Conservation (phyloP, 73 alveolate genomes). For the Blepharisma stoltei region DNA sequence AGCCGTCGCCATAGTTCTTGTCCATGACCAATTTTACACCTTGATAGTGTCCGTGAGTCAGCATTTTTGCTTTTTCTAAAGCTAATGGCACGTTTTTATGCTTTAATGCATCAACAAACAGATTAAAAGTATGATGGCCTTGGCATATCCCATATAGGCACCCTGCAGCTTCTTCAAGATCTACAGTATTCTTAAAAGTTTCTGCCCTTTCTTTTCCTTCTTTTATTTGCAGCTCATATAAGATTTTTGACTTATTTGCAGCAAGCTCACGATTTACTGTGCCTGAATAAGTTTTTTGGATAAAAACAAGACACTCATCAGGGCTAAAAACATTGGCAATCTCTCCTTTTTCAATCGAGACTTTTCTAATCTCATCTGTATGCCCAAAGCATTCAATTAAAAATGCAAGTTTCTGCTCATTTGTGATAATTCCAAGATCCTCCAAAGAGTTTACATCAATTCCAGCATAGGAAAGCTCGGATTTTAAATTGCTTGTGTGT, state of each 20-base stretch:
- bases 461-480: background rate
- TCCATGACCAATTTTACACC: background rate
- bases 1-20: background rate
- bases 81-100: background rate
- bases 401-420: background rate
- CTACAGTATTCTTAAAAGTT: background rate
- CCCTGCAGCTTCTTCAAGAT: conserved; percentile 28
- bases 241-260: conserved; percentile 1
- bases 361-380: conserved; percentile 5
- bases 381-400: conserved; percentile 13
- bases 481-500: no score
- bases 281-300: background rate
- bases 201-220: conserved; percentile 9
- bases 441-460: background rate
- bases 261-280: background rate
- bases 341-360: background rate
- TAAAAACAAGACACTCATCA: background rate
- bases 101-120: background rate
- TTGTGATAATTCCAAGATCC: background rate
- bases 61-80: conserved; percentile 23
- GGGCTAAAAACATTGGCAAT: background rate
- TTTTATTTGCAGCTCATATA: background rate
- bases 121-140: background rate
- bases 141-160: conserved; percentile 2
- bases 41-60: background rate